These are phyloP conservation scores for Mortierella sp. DNA, from an alignment of 371 early-diverging fungal genomes.

Conservation along the genomic window DNA sequence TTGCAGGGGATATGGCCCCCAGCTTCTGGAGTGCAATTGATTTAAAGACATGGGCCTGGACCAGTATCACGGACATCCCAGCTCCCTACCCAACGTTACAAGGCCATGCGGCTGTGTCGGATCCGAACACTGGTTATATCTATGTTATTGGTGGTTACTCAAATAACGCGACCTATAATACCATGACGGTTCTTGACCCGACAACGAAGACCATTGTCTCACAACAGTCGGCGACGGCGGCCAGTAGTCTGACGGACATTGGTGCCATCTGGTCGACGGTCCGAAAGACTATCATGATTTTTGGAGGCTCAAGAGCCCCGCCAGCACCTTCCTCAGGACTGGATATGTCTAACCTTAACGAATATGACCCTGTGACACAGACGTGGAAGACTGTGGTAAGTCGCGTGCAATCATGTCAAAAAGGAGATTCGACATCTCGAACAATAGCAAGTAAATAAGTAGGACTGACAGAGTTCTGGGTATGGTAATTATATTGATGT, in stretches of 20 bases:
- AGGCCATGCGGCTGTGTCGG: slow-evolving; percentile 24
- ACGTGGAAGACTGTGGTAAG: slow-evolving; percentile 32
- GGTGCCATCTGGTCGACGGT: slow-evolving; percentile 33
- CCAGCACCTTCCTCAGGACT: slow-evolving; percentile 4
- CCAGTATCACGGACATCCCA: background rate
- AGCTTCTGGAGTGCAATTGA: slow-evolving; percentile 12
- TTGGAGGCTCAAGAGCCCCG: slow-evolving; percentile 41
- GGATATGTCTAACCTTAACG: slow-evolving; percentile 11
- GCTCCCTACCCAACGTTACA: slow-evolving; percentile 18
- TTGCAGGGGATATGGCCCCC: slow-evolving; percentile 9
- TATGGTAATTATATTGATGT: too few relatives aligned
- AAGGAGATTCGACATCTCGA: too few relatives aligned
- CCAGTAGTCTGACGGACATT: slow-evolving; percentile 21
- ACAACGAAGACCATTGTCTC: slow-evolving; percentile 4
- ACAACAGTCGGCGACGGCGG: background rate
- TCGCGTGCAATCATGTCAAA: background rate
- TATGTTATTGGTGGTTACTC: slow-evolving; percentile 43
- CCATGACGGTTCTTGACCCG: slow-evolving; percentile 29
- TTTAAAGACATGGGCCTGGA: slow-evolving; percentile 11
- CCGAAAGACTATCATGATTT: slow-evolving; percentile 21
- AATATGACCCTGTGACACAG: slow-evolving; percentile 21
- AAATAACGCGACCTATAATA: slow-evolving; percentile 14
- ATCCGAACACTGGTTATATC: slow-evolving; percentile 25
- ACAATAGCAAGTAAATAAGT: background rate
- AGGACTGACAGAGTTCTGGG: too few relatives aligned